phyloP scores from a whole-genome alignment of 495 filamentous ascomycete genomes.

The Eremomyces bilateralis region DNA sequence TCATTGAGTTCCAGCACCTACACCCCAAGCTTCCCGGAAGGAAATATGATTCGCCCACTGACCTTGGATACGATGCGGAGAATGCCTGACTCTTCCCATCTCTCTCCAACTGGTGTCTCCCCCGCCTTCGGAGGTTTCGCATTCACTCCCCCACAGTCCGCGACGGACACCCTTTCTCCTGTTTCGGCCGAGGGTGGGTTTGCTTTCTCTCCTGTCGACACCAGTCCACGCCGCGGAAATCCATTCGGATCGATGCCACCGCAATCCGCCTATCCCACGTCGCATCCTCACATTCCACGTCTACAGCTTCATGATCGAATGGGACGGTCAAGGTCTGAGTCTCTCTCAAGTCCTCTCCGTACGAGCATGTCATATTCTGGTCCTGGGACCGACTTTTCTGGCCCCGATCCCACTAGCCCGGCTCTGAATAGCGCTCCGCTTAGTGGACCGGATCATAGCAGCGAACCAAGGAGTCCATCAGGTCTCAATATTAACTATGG shows the following conservation, averaged over 20 bases:
- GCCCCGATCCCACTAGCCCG: too few species aligned
- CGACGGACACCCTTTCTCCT: slow-evolving; percentile 19
- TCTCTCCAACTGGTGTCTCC: slow-evolving; percentile 38
- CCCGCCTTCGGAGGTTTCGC: slow-evolving; percentile 38
- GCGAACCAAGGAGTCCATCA: too few species aligned
- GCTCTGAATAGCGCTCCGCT: too few species aligned
- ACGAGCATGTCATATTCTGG: slow-evolving; percentile 19
- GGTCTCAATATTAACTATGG: slow-evolving; percentile 20
- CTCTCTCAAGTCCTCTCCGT: slow-evolving; percentile 16
- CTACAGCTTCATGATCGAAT: slow-evolving; percentile 17
- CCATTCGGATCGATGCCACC: slow-evolving; percentile 12
- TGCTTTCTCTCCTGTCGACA: slow-evolving; percentile 9
- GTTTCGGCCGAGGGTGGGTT: slow-evolving; percentile 13
- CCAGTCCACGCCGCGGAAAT: slow-evolving; percentile 11
- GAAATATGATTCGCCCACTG: slow-evolving; percentile 33
- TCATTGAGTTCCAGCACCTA: slow-evolving; percentile 29
- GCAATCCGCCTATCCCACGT: slow-evolving; percentile 8
- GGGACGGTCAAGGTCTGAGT: slow-evolving; percentile 8
- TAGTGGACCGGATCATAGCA: too few species aligned
- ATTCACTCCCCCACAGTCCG: slow-evolving; percentile 28
- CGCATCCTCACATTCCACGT: slow-evolving; percentile 16
- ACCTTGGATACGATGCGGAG: slow-evolving; percentile 38
- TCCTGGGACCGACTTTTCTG: too few species aligned
- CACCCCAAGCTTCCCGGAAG: slow-evolving; percentile 26
- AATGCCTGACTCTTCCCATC: slow-evolving; percentile 28